A percentile compares a stretch with the other conserved stretches of the same genome.
Evolutionary conservation across 139 green algal species (phyloP).

Genomic region (Trebouxia sp.): DNA sequence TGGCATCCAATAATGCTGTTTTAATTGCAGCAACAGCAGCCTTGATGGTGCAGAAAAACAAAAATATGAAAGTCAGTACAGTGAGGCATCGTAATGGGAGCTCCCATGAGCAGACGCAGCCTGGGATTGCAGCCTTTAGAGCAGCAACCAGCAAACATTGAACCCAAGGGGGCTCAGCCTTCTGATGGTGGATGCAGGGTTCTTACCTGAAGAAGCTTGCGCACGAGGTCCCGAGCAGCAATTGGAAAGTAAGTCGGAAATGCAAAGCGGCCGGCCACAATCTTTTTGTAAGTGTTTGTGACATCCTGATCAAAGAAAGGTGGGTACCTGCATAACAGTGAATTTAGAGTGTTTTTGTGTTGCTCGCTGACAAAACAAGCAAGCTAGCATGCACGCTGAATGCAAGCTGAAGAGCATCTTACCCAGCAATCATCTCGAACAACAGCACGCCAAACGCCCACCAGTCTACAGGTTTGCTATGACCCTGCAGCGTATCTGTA

Average conservation of each 20-base stretch:
- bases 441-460: constrained; percentile 87
- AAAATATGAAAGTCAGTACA: background rate
- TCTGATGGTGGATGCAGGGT: too few species aligned
- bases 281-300: constrained; percentile 60
- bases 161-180: too few species aligned
- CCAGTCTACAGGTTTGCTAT: constrained; percentile 76
- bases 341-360: too few species aligned
- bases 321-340: constrained; percentile 50
- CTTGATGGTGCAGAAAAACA: too few species aligned
- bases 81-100: too few species aligned
- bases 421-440: constrained; percentile 80
- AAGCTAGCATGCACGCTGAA: background rate
- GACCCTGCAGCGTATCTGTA: constrained; percentile 46
- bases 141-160: too few species aligned
- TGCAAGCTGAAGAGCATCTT: background rate
- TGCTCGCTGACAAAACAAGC: too few species aligned
- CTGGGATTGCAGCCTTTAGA: too few species aligned
- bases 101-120: too few species aligned
- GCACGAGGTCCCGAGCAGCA: constrained; percentile 50
- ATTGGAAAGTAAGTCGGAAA: constrained; percentile 48
- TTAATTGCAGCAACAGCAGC: background rate
- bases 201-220: constrained; percentile 35
- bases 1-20: background rate
- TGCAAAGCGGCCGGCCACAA: constrained; percentile 39
- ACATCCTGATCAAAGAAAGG: constrained; percentile 78